Base-by-base conservation (phyloP, 1,139 yeast genomes). In the Saccharomyces hybrid region DNA sequence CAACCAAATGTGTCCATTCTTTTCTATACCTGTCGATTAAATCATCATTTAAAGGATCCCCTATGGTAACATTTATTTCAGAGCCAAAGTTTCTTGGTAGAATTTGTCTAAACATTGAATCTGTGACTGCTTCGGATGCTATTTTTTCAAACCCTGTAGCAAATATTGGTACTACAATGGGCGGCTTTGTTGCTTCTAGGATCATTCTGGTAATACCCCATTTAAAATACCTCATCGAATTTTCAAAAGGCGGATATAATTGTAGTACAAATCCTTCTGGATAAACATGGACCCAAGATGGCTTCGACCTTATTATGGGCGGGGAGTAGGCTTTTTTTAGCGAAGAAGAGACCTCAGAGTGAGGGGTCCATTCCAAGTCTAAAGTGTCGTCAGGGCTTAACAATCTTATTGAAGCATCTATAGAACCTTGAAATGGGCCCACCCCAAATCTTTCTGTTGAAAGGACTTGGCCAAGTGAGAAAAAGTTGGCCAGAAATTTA, bases 191-290 rank as follows among this genome's bases (percentile, higher is more conserved):
- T 14, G 95, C 77, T 70, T 93, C 99, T 54, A 93, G 73, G 4
- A 93, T 77, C 61, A 91, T 70, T 61, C 99, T 77, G 2, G 96
- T 80, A 0, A 90, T 83, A 0, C 99, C 99, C 99, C 99, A 93
- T 67, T 89, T 86, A 76, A 93, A 93, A 70, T 88, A 93, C 58
- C 97, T 76, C 91, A 93, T 87, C 3, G 97, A 88, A 62, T 88
- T 85, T 53, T 79, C 76, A 68, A 81, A 83, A 1, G 97, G 97
- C 47, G 84, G 83, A 59, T 84, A 79, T 31, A 91, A 75, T 69
- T 93, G 99, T 53, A 93, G 79, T 1, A 93, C 98, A 68, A 86
- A 88, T 0, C 96, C 97, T 69, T 93, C 99, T 0, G 99, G 99
- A 70, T 89, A 93, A 4, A 91, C 84, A 69, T 93, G 98, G 57